Evolutionary conservation across 345 rosid species (phyloP), one percentile per base, ranked within the genome.

Genomic region (Erodium maritimum): DNA sequence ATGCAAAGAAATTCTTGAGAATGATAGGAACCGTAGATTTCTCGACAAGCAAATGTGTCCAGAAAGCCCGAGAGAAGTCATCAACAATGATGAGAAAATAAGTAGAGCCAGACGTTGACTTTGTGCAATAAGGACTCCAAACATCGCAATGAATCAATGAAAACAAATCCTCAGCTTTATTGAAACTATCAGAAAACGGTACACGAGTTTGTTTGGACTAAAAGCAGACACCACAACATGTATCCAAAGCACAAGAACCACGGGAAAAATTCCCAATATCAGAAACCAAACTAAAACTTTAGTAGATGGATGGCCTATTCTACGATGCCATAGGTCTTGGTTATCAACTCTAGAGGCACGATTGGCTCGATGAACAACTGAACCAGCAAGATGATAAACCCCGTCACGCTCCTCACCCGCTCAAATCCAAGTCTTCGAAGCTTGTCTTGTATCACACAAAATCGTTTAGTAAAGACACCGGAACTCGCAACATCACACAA

Each of bases 111-210:
- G 46, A 61, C 0, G 54, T 7, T 21, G 61, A 6, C 0, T 48
- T 6, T 0, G 19, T n/a, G 12, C 16, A 8, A 29, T 29, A 58
- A 6, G 68, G 25, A 6, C 68, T 58, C 65, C 71, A 71, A 1
- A 72, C 42, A 50, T 71, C 61, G 55, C 57, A 71, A 63, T 71
- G 72, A 1, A 67, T 65, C 11, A 68, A 5, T 1, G 61, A 55
- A 65, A 69, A 73, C 23, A 1, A 5, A 1, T 45, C 23, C 0
- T 2, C 25, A 1, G 70, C 56, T 59, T 67, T 72, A 52, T 50
- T 63, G 0, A 16, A 16, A 60, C 61, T 63, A 45, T 7, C 0
- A 2, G 12, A 2, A 50, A 67, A 71, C 0, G 19, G 12, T 2
- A 42, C 14, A 12, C 57, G 21, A 3, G 45, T 45, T 55, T 71